Evolutionary conservation across 495 filamentous ascomycete genomes (phyloP), one percentile per base, ranked within the genome.

Genomic region (Diplogelasinospora grovesii): DNA sequence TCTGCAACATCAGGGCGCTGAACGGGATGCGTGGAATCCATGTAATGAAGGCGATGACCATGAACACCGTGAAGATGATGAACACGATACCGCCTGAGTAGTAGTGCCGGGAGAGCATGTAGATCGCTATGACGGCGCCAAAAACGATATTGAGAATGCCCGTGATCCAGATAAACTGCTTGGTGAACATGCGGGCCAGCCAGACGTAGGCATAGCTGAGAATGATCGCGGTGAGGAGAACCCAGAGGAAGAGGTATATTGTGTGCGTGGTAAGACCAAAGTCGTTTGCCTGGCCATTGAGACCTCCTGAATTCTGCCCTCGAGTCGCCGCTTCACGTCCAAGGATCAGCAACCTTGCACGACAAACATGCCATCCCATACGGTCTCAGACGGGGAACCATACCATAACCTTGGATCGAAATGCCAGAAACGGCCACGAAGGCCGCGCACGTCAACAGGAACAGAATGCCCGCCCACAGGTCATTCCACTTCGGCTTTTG

Each of bases 1-100:
- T 89, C 62, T 89, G 80, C 13, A 97, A 68, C 87, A 95, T 92
- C 32, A 95, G 69, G 1, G 85, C 85, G 26, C 83, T 85, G 61
- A 94, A 95, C 0, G 86, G 89, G 34, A 95, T 95, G 20, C 87
- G 75, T 13, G 76, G 78, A 30, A 88, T 87, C 87, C 90, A 95
- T 48, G 73, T 78, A 29, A 60, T 49, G 48, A 73, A 73, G 23
- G 58, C 60, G 41, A 71, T 54, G 19, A 62, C 45, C 75, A 87
- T 48, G 43, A 73, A 68, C 71, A 83, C 48, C 20, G 59, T 71
- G 54, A 95, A 94, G 19, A 95, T 53, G 3, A 92, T 67, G 61
- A 89, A 92, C 6, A 93, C 81, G 35, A 95, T 86, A 25, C 83
- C 90, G 14, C 83, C 87, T 20, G 79, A 81, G 54, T 80, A 94